phyloP scores from a whole-genome alignment of 1,139 yeast species.

The Debaryomyces sp. region DNA sequence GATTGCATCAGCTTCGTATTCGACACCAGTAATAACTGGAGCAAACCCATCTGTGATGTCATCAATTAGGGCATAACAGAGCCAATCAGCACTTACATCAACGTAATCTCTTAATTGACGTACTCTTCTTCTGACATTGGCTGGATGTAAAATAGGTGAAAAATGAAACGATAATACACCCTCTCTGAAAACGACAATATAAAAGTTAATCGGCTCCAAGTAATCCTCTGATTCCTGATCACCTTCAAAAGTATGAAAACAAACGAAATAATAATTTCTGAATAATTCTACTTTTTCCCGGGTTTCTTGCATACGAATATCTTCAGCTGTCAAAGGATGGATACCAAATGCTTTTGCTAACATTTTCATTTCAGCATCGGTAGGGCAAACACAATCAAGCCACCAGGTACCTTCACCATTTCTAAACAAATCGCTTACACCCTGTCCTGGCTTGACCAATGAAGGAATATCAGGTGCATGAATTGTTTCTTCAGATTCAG shows the following conservation, averaged over 20 bases:
- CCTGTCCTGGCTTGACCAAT: conserved; percentile 63
- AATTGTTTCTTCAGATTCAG: conserved; percentile 81
- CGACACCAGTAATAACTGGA: conserved; percentile 87
- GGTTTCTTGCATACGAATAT: conserved; percentile 81
- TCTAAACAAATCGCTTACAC: conserved; percentile 66
- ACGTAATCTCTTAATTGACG: conserved; percentile 89
- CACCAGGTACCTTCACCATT: conserved; percentile 72
- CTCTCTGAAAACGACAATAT: conserved; percentile 81
- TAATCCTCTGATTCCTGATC: conserved; percentile 79
- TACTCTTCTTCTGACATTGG: conserved; percentile 88
- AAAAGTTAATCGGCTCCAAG: conserved; percentile 84
- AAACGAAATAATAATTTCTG: conserved; percentile 73
- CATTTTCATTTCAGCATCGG: conserved; percentile 68
- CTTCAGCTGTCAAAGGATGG: conserved; percentile 84
- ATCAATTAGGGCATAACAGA: conserved; percentile 90
- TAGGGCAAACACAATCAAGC: conserved; percentile 73
- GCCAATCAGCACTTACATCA: conserved; percentile 88
- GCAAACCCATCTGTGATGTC: conserved; percentile 94
- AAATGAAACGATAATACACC: conserved; percentile 88
- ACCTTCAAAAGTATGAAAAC: conserved; percentile 81
- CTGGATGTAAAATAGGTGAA: conserved; percentile 78
- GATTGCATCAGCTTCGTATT: conserved; percentile 88
- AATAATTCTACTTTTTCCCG: conserved; percentile 84
- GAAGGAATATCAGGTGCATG: conserved; percentile 89
- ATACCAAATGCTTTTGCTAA: conserved; percentile 72